These are phyloP conservation scores for Populus pruinosa DNA, from an alignment of 345 rosid genomes.

Conservation along the genomic window DNA sequence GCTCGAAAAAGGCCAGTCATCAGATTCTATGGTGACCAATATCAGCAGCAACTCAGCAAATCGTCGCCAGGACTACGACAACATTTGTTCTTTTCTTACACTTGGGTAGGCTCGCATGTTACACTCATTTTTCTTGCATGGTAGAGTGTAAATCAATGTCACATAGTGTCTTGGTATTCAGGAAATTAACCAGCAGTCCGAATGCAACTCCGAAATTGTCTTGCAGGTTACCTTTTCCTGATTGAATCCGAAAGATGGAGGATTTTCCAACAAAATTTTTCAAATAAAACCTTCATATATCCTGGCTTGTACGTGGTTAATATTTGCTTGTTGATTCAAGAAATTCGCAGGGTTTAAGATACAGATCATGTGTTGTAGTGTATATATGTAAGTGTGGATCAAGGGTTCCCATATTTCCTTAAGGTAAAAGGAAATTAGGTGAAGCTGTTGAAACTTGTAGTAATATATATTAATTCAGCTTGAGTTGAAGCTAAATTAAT, in stretches of 20 bases:
- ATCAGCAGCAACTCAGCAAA: not conserved
- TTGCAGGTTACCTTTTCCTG: constrained; percentile 25
- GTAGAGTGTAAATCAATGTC: no score
- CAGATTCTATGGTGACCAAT: not conserved
- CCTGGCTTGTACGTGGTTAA: not conserved
- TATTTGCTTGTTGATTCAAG: no score
- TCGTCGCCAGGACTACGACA: not conserved
- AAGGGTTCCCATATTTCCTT: no score
- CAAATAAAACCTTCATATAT: not conserved
- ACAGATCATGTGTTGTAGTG: no score
- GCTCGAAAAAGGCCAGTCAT: not conserved
- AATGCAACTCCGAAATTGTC: not conserved
- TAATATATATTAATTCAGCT: no score
- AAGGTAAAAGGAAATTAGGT: no score
- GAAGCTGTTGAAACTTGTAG: no score
- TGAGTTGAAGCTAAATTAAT: no score
- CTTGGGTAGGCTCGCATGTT: not conserved
- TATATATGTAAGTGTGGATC: no score
- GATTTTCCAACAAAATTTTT: not conserved
- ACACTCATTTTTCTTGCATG: not conserved
- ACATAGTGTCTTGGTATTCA: no score
- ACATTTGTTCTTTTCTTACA: not conserved
- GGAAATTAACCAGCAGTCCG: not conserved
- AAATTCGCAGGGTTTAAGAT: no score
- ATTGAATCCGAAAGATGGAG: constrained; percentile 1